Conservation (phyloP, 176 grass and related monocot genomes). For the Metroxylon sagu region DNA sequence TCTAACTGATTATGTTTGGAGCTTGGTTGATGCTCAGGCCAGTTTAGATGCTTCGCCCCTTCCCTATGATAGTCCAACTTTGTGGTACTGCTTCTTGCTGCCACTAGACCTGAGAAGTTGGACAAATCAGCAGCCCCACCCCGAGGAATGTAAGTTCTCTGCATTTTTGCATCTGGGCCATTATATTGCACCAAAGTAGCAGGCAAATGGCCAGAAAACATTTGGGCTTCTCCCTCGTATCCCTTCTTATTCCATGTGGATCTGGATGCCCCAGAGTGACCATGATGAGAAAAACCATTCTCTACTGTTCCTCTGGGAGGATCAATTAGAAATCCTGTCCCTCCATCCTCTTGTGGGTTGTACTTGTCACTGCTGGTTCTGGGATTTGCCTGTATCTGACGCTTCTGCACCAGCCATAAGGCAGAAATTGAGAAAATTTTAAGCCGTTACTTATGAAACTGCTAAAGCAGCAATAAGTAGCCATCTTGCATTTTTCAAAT, state of each 20-base stretch:
- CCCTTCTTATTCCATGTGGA: no score
- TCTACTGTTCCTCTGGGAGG: constrained; percentile 46
- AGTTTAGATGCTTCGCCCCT: constrained; percentile 41
- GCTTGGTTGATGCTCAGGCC: constrained; percentile 41
- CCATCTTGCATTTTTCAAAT: not conserved
- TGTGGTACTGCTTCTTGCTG: constrained; percentile 41
- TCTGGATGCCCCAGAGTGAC: constrained; percentile 35
- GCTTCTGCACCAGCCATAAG: constrained; percentile 28
- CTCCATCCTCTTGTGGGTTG: constrained; percentile 62
- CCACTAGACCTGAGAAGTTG: constrained; percentile 37
- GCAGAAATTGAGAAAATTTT: constrained; percentile 2
- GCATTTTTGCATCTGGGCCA: constrained; percentile 37
- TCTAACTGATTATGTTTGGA: constrained; percentile 54
- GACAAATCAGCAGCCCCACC: constrained; percentile 42
- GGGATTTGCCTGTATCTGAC: constrained; percentile 51
- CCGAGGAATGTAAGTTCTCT: constrained; percentile 45
- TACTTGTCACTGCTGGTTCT: constrained; percentile 63
- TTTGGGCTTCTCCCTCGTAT: no score
- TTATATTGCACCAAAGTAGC: constrained; percentile 54
- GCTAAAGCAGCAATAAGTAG: not conserved
- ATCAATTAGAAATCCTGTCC: constrained; percentile 61
- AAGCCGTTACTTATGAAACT: not conserved
- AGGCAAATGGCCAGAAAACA: constrained; percentile 45
- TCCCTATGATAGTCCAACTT: constrained; percentile 68
- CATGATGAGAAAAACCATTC: constrained; percentile 44